Evolutionary conservation across 2,329 filamentous ascomycete genomes (phyloP).

Genomic region (Monilinia laxa): DNA sequence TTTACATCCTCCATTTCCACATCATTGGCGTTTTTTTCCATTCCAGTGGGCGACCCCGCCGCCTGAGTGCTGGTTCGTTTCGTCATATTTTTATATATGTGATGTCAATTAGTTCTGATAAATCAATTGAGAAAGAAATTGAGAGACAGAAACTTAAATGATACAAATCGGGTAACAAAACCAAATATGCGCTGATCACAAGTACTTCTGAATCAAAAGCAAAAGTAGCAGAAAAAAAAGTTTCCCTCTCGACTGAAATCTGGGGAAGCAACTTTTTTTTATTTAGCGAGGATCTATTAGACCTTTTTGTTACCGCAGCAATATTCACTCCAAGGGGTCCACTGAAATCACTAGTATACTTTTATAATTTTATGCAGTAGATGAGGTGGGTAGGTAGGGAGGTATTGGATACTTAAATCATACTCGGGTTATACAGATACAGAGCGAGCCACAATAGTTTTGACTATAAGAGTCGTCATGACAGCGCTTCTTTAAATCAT

Average conservation of each 20-base stretch:
- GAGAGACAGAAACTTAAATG: neutral
- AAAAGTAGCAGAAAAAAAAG: constrained; percentile 8
- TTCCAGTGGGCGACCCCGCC: neutral
- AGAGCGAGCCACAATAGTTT: too few relatives aligned
- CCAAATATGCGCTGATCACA: neutral
- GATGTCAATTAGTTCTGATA: neutral
- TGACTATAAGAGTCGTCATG: neutral
- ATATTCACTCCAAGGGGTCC: neutral
- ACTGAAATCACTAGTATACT: too few relatives aligned
- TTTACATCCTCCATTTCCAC: constrained; percentile 3
- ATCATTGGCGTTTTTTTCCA: constrained; percentile 4
- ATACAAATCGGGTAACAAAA: neutral
- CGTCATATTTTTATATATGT: neutral
- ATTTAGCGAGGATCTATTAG: constrained; percentile 24
- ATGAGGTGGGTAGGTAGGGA: too few relatives aligned
- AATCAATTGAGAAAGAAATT: neutral
- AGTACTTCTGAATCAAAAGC: neutral
- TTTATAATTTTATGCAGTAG: too few relatives aligned
- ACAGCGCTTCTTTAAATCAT: neutral
- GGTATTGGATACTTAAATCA: too few relatives aligned
- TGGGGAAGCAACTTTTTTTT: constrained; percentile 24
- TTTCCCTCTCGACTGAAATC: neutral
- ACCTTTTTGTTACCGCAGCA: constrained; percentile 25
- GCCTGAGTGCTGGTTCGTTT: constrained; percentile 1
- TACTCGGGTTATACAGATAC: too few relatives aligned